Percentiles rank a stretch among this genome's conserved stretches.
These are phyloP conservation scores for Acidiella bohemica DNA, from an alignment of 495 filamentous ascomycete genomes.

Conservation along the genomic window DNA sequence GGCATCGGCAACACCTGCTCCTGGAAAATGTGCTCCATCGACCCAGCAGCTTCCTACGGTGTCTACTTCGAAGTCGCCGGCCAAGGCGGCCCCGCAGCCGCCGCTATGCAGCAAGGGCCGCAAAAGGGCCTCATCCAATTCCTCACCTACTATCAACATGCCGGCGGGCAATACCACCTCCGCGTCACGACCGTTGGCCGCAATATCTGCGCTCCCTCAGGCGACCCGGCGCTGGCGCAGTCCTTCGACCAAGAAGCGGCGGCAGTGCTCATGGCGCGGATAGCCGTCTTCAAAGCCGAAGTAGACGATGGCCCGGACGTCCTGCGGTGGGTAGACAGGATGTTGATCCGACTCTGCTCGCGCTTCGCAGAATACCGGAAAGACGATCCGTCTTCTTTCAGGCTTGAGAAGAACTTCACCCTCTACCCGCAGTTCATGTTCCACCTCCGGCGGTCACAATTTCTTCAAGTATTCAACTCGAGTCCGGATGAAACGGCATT, in stretches of 20 bases:
- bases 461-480: constrained; percentile 99
- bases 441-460: constrained; percentile 91
- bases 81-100: constrained; percentile 72
- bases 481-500: constrained; percentile 98
- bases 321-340: constrained; percentile 93
- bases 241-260: constrained; percentile 98
- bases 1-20: constrained; percentile 98
- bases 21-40: constrained; percentile 99
- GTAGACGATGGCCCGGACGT: constrained; percentile 99
- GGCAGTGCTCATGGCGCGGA: constrained; percentile 94
- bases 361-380: constrained; percentile 97
- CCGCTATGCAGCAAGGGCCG: constrained; percentile 57
- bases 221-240: constrained; percentile 93
- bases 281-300: constrained; percentile 97
- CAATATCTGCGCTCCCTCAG: constrained; percentile 83
- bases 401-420: constrained; percentile 97
- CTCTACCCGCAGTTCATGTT: constrained; percentile 99
- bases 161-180: constrained; percentile 89
- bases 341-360: constrained; percentile 94
- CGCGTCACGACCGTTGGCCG: constrained; percentile 88
- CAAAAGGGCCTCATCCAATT: constrained; percentile 98
- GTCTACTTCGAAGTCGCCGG: constrained; percentile 97
- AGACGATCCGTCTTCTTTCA: constrained; percentile 94
- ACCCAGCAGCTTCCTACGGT: constrained; percentile 84
- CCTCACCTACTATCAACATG: constrained; percentile 97